phyloP scores from a whole-genome alignment of 2,329 filamentous ascomycete species.

The Hypoxylon rubiginosum region DNA sequence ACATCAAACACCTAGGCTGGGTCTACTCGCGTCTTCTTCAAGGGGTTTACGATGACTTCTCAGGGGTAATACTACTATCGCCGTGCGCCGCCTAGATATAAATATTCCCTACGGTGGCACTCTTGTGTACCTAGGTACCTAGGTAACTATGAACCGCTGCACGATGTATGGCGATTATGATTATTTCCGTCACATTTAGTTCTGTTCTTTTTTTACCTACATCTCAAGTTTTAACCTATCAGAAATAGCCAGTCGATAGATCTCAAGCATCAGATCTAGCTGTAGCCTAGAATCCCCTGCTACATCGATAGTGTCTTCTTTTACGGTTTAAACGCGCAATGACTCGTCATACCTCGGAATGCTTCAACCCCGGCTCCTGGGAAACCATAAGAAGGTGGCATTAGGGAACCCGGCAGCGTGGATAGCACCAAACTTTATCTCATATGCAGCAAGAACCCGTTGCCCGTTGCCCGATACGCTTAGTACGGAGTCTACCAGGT shows the following conservation, averaged over 20 bases:
- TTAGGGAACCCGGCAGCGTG: slow-evolving; percentile 29
- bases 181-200: not conserved
- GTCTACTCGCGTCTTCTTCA: not conserved
- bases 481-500: not conserved
- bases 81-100: not conserved
- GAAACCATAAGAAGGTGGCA: slow-evolving; percentile 6
- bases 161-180: not conserved
- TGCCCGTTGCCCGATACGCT: slow-evolving; percentile 7
- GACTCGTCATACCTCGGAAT: slow-evolving; percentile 25
- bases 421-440: slow-evolving; percentile 39
- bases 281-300: slow-evolving; percentile 24
- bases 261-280: slow-evolving; percentile 18
- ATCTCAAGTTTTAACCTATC: slow-evolving; percentile 3
- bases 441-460: slow-evolving; percentile 22
- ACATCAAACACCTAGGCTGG: not conserved
- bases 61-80: not conserved
- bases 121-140: not conserved
- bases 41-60: not conserved
- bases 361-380: not conserved
- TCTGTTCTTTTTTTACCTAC: not conserved
- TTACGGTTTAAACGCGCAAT: slow-evolving; percentile 24
- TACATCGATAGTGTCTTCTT: slow-evolving; percentile 8
- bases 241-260: slow-evolving; percentile 12
- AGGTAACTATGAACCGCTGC: not conserved
- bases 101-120: too few relatives aligned